These are phyloP conservation scores for Platanus orientalis DNA, from an alignment of 164 flowering plant species.

Conservation along the genomic window DNA sequence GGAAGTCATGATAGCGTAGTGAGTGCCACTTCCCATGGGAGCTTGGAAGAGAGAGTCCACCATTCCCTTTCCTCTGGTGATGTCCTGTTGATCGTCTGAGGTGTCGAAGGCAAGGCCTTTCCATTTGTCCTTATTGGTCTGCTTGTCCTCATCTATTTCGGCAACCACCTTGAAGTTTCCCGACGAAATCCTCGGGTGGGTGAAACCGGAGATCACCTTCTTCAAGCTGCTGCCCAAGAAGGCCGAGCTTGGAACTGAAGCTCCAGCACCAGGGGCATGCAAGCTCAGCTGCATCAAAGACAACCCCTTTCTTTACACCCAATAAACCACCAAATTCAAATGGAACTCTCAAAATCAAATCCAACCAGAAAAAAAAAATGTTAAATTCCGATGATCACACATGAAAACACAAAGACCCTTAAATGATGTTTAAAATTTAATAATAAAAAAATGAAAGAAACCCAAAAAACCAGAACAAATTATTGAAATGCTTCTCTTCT, in stretches of 20 bases:
- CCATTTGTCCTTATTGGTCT: constrained; percentile 49
- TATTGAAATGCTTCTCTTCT: not conserved
- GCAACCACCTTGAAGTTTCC: constrained; percentile 32
- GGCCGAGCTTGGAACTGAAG: constrained; percentile 38
- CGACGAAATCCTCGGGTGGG: constrained; percentile 11
- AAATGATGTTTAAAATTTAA: not conserved
- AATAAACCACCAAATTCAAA: constrained; percentile 9
- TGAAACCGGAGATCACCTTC: constrained; percentile 34
- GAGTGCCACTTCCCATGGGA: constrained; percentile 45
- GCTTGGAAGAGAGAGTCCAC: constrained; percentile 61
- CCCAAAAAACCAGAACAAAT: not conserved
- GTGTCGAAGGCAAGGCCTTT: constrained; percentile 43
- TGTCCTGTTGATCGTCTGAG: constrained; percentile 66
- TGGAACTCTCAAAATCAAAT: not conserved
- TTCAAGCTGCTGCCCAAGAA: constrained; percentile 53
- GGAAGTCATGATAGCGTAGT: constrained; percentile 46
- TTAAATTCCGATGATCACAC: not conserved
- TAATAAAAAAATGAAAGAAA: not conserved
- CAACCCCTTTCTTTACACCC: constrained; percentile 7
- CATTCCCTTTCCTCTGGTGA: constrained; percentile 56
- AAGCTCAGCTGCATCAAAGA: constrained; percentile 40
- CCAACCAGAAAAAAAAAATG: not conserved
- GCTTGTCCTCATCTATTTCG: constrained; percentile 32
- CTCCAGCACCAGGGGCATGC: constrained; percentile 28
- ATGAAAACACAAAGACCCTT: not conserved